Evolutionary conservation across 192 early-diverging fungal species (phyloP).

Genomic region (Entomortierella beljakovae): DNA sequence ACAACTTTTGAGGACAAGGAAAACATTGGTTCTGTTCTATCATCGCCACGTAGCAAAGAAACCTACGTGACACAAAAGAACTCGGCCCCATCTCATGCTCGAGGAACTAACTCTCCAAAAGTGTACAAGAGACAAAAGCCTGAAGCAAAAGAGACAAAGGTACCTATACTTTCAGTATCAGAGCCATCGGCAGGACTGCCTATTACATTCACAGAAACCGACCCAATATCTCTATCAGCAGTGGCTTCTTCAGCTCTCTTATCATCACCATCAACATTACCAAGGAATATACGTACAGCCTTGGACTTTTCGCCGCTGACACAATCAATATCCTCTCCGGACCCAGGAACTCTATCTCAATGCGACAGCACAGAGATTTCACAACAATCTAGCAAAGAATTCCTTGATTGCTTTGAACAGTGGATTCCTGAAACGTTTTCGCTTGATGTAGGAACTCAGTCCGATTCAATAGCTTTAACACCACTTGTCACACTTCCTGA

Average conservation of each 20-base stretch:
- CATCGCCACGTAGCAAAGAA: background rate
- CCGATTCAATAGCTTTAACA: background rate
- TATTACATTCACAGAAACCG: background rate
- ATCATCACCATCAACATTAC: background rate
- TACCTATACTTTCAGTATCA: background rate
- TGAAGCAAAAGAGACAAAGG: background rate
- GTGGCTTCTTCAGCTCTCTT: background rate
- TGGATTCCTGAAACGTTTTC: slow-evolving; percentile 33
- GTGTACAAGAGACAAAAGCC: slow-evolving; percentile 27
- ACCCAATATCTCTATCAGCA: background rate
- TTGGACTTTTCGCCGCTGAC: background rate
- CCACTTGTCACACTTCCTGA: background rate
- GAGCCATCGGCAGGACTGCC: background rate
- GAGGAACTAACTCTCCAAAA: background rate
- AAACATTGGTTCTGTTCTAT: background rate
- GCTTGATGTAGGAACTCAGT: background rate
- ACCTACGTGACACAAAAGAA: background rate
- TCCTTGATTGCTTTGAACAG: slow-evolving; percentile 43
- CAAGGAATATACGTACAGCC: background rate
- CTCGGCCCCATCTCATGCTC: background rate
- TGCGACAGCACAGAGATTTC: background rate
- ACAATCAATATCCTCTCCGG: background rate
- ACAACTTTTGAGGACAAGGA: slow-evolving; percentile 35
- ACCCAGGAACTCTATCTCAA: background rate
- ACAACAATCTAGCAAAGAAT: slow-evolving; percentile 29